Evolutionary conservation across 306 rosid species (phyloP), one percentile per base, ranked within the genome.

Genomic region (Lablab purpureus): DNA sequence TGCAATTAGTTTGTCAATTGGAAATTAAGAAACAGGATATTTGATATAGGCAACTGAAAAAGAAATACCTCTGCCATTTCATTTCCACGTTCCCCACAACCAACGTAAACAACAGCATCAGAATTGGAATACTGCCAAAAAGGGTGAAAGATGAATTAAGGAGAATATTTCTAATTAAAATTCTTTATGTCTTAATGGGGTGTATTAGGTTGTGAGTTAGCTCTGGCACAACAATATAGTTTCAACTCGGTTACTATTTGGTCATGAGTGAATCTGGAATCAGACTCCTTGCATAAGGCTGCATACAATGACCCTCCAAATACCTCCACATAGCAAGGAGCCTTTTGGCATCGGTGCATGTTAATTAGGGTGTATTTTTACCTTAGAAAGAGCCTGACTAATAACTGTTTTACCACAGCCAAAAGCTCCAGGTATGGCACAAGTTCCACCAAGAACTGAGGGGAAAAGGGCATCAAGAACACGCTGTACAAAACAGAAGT

Each of bases 391-490:
- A 74, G 99, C 99, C 80, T 96, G 99, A 89, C 99, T 96, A 83
- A 96, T 93, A 79, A 96, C 99, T 8, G 99, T 96, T 87, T 96
- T 96, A 34, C 99, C 99, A 87, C 99, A 96, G 67, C 99, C 99
- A 83, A 96, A 96, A 73, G 99, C 99, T 62, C 98, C 98, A 71
- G 99, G 99, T 18, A 96, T 96, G 87, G 99, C 99, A 89, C 99
- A 96, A 40, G 99, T 96, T 64, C 99, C 99, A 68, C 99, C 99
- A 82, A 96, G 99, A 82, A 96, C 99, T 9, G 99, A 96, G 65
- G 99, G 99, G 83, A 96, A 96, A 76, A 96, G 99, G 30, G 99
- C 99, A 91, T 96, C 99, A 88, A 96, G 98, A 90, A 91, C 98
- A 55, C 99, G 98, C 99, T 96, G 83, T 17, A 58, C 43, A 55